Evolutionary conservation across 371 early-diverging fungal genomes (phyloP), one percentile per base, ranked within the genome.

Genomic region (Zychaea mexicana): DNA sequence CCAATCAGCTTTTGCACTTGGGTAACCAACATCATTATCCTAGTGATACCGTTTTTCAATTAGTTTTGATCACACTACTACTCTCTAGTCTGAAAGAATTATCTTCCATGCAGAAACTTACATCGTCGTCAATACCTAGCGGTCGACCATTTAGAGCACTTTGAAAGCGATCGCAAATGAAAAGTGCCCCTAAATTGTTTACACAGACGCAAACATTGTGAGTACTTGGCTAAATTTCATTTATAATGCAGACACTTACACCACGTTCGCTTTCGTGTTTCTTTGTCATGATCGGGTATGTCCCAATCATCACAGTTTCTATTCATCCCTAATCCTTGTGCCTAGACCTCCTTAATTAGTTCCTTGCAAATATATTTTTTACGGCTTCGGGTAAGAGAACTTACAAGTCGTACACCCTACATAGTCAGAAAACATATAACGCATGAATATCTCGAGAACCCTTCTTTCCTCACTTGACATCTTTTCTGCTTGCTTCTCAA

Each of bases 301-400:
- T 74, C 72, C 76, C 78, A 78, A n/a, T 76, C 73, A 42, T 76
- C 76, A 57, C 81, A 81, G 58, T 72, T 65, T 21, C 76, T 65
- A 60, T 81, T 69, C 7, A 81, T 31, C 4, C 81, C 81, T 22
- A 81, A 52, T 2, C 70, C 73, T 65, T 81, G 81, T 2, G 81
- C 81, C 70, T 66, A 49, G 10, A 52, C 19, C 12, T 8, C 8
- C 12, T 33, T 33, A 33, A 8, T 33, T 8, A 33, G 33, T 33
- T 8, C 5, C 33, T 33, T 8, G 33, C 42, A 42, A 17, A 12
- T 42, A 1, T 42, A 15, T 36, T 15, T 36, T 36, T 10, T 36
- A 8, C 36, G 15, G 13, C 7, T 17, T 42, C 13, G n/a, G n/a
- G n/a, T n/a, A 31, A 22, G 4, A 30, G 26, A 56, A 17, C 39